These are phyloP conservation scores for Zygoascus biomembranicola DNA, from an alignment of 805 yeast genomes.

Conservation along the genomic window DNA sequence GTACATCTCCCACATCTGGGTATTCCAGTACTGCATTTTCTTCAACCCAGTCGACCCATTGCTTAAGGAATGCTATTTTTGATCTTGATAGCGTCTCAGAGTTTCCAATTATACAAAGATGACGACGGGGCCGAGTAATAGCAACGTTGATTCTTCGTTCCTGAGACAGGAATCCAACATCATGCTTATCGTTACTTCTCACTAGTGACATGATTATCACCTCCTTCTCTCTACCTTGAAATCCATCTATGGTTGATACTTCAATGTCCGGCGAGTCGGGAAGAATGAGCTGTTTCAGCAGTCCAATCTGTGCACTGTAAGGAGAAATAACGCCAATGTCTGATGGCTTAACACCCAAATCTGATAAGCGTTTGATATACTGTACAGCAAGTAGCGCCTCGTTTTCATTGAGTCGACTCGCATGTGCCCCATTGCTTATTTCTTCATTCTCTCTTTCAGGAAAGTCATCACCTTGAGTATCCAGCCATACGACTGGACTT, in stretches of 20 bases:
- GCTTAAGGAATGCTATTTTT: constrained; percentile 38
- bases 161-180: constrained; percentile 79
- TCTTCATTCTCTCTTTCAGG: constrained; percentile 42
- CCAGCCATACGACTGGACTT: constrained; percentile 68
- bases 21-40: constrained; percentile 59
- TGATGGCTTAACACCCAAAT: constrained; percentile 42
- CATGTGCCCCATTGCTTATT: constrained; percentile 6
- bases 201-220: constrained; percentile 74
- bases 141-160: constrained; percentile 83
- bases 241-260: constrained; percentile 88
- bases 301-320: constrained; percentile 75
- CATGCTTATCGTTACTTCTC: constrained; percentile 60
- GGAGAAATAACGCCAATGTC: constrained; percentile 86
- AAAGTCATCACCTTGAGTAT: constrained; percentile 85
- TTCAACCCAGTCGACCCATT: constrained; percentile 68
- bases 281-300: constrained; percentile 42
- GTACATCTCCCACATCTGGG: constrained; percentile 39
- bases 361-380: constrained; percentile 47
- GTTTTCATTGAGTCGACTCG: constrained; percentile 62
- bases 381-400: constrained; percentile 56
- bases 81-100: constrained; percentile 51
- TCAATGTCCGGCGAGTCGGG: constrained; percentile 44
- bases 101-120: constrained; percentile 80
- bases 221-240: constrained; percentile 94
- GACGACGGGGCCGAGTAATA: constrained; percentile 82